phyloP scores from a whole-genome alignment of 75 land plant species.

The Sequoia sempervirens region DNA sequence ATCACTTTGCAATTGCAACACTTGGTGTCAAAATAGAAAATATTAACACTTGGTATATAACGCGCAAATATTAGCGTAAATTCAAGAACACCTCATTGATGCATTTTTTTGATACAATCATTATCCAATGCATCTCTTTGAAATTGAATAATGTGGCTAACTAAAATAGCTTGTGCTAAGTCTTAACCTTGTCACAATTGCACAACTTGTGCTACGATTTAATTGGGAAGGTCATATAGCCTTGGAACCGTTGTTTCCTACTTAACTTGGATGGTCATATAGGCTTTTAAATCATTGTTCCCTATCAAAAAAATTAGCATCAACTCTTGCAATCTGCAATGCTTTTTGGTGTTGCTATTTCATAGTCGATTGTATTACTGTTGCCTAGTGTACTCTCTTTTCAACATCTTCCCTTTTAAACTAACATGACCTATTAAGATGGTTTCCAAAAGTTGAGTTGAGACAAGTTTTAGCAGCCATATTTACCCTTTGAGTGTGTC shows the following conservation, averaged over 20 bases:
- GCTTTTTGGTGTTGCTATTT: neutral
- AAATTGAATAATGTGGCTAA: neutral
- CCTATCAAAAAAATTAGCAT: neutral
- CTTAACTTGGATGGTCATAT: neutral
- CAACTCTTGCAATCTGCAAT: neutral
- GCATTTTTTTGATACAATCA: no score
- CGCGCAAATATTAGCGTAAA: no score
- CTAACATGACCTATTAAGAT: neutral
- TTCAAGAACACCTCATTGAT: no score
- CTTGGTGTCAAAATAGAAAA: neutral
- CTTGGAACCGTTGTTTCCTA: neutral
- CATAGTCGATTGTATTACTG: neutral
- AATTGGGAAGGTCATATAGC: neutral
- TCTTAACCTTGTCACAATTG: neutral
- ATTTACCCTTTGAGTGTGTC: neutral
- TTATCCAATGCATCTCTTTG: neutral
- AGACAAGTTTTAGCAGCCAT: no score
- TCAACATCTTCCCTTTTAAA: neutral
- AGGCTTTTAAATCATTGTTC: neutral
- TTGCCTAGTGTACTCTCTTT: neutral
- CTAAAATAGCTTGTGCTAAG: no score
- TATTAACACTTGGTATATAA: no score
- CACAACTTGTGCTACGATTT: no score
- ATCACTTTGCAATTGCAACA: neutral
- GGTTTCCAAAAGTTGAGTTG: no score